Conservation (phyloP, 192 early-diverging fungal species). For the Umbelopsis vinacea region DNA sequence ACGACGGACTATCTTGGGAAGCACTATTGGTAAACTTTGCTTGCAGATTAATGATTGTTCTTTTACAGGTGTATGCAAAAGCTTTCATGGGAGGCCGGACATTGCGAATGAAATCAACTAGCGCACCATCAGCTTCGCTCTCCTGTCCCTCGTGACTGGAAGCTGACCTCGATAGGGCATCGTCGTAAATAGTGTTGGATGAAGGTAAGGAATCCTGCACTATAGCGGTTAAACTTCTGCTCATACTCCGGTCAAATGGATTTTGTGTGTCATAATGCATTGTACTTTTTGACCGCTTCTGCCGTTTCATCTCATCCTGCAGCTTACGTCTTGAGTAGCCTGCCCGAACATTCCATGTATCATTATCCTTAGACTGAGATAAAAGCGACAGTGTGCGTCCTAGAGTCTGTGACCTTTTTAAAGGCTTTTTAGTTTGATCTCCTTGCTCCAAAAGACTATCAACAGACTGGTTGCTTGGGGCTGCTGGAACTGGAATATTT, state of each 20-base stretch:
- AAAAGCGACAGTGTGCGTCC: constrained; percentile 20
- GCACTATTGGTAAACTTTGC: constrained; percentile 39
- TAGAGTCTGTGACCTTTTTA: neutral
- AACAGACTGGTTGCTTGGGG: constrained; percentile 2
- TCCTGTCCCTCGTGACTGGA: constrained; percentile 27
- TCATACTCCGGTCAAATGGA: neutral
- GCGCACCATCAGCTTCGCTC: constrained; percentile 32
- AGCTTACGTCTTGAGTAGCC: constrained; percentile 36
- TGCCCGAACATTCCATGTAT: constrained; percentile 35
- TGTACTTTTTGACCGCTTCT: constrained; percentile 17
- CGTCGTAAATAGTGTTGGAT: neutral
- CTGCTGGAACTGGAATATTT: constrained; percentile 9
- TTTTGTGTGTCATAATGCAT: neutral
- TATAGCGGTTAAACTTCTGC: neutral
- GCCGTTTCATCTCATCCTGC: constrained; percentile 36
- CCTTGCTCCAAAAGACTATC: constrained; percentile 4
- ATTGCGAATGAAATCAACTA: constrained; percentile 55
- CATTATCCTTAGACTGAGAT: neutral
- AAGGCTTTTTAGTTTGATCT: neutral
- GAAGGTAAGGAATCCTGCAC: neutral
- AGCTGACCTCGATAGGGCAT: neutral
- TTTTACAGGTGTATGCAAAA: constrained; percentile 58
- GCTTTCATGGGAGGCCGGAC: constrained; percentile 60
- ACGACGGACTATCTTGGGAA: constrained; percentile 24
- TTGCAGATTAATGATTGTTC: constrained; percentile 56